Conservation (phyloP, 352 stramenopile species). For the Phytophthora uliginosa region DNA sequence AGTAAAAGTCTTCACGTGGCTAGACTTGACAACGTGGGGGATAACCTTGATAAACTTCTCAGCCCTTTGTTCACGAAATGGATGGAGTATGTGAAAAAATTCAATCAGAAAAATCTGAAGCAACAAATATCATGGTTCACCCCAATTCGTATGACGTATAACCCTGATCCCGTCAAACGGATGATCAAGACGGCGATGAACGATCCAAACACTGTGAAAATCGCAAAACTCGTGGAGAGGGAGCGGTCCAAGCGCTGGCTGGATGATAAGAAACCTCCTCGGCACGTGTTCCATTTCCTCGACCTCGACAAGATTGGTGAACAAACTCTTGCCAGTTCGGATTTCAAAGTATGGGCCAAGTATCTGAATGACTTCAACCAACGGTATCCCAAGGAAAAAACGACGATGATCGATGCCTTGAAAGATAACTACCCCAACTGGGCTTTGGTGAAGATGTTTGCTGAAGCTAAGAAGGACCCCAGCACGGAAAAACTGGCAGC, state of each 20-base stretch:
- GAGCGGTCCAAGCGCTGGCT: not conserved
- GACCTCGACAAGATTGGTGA: not conserved
- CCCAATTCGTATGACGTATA: not conserved
- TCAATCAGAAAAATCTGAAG: not conserved
- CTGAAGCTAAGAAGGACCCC: too few species aligned
- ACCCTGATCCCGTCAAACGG: not conserved
- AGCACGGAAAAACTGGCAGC: too few species aligned
- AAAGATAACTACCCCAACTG: too few species aligned
- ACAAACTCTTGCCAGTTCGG: not conserved
- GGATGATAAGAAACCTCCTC: not conserved
- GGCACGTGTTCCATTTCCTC: not conserved
- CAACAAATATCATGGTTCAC: not conserved
- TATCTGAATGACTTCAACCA: slow-evolving; percentile 5
- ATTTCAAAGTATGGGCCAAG: not conserved
- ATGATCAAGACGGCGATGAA: not conserved
- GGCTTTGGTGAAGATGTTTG: too few species aligned
- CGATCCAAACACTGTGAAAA: not conserved
- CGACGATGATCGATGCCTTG: not conserved
- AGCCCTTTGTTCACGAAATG: not conserved
- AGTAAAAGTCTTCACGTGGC: not conserved
- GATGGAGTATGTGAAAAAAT: not conserved
- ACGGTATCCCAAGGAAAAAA: not conserved
- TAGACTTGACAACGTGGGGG: not conserved
- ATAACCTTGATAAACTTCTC: not conserved
- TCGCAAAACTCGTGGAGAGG: not conserved